Evolutionary conservation across 306 rosid genomes (phyloP).

Genomic region (Inga leiocalycina): DNA sequence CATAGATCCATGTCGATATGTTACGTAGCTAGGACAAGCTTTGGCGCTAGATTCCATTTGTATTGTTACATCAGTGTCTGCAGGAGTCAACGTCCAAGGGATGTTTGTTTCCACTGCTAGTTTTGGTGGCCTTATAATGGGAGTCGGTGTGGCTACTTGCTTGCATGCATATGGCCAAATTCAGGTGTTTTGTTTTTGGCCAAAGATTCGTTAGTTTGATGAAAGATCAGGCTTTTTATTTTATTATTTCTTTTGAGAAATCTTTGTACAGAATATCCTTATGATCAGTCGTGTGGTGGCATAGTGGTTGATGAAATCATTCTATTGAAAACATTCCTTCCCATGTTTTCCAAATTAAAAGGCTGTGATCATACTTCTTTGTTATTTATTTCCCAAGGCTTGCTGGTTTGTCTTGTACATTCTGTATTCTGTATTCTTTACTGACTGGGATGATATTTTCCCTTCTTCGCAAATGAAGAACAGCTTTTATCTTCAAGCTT

Average conservation of each 20-base stretch:
- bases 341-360: not conserved
- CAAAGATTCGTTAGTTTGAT: not conserved
- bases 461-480: not conserved
- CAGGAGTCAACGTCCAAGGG: constrained; percentile 26
- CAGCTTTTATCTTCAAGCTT: not conserved
- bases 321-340: not conserved
- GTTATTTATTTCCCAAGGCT: not conserved
- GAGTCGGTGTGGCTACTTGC: not conserved
- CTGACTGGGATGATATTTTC: not conserved
- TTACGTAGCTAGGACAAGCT: constrained; percentile 30
- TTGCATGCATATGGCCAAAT: not conserved
- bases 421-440: not conserved
- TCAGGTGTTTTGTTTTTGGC: not conserved
- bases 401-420: not conserved
- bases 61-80: constrained; percentile 25
- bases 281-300: not conserved
- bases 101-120: constrained; percentile 29
- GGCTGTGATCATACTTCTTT: not conserved
- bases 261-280: constrained; percentile 15
- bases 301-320: not conserved
- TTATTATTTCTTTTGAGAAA: not conserved
- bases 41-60: constrained; percentile 5
- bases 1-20: not conserved
- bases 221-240: constrained; percentile 4
- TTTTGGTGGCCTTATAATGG: not conserved